These are phyloP conservation scores for Annona squamosa DNA, from an alignment of 164 flowering plant species.

Conservation along the genomic window DNA sequence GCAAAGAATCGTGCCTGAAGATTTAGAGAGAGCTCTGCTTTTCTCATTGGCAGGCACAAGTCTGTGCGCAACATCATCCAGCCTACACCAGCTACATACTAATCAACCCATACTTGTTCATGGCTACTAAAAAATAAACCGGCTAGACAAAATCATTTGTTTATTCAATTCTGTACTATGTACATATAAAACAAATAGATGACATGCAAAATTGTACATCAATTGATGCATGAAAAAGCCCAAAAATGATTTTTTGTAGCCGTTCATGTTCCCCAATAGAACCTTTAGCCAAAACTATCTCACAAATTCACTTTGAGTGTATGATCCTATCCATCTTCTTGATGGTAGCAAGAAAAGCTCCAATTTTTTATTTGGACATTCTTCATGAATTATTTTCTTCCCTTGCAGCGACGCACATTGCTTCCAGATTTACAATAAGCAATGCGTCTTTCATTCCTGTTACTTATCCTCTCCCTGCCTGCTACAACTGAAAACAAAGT, in stretches of 20 bases:
- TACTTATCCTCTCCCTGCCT: too few relatives aligned
- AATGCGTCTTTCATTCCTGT: too few relatives aligned
- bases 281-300: too few relatives aligned
- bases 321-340: too few relatives aligned
- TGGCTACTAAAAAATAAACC: not conserved
- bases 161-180: not conserved
- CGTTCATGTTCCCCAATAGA: not conserved
- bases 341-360: too few relatives aligned
- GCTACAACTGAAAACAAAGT: too few relatives aligned
- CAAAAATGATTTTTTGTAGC: not conserved
- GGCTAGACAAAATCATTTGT: not conserved
- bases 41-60: conserved; percentile 4
- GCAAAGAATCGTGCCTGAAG: not conserved
- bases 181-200: not conserved
- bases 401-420: too few relatives aligned
- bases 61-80: conserved; percentile 5
- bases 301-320: too few relatives aligned
- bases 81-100: not conserved
- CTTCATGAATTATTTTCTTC: too few relatives aligned
- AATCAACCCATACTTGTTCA: not conserved
- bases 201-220: not conserved
- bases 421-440: too few relatives aligned
- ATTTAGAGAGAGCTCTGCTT: conserved; percentile 18
- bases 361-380: too few relatives aligned
- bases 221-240: not conserved